phyloP scores from a whole-genome alignment of 129 eudicot species.

The Chrysanthemum lavandulifolium region DNA sequence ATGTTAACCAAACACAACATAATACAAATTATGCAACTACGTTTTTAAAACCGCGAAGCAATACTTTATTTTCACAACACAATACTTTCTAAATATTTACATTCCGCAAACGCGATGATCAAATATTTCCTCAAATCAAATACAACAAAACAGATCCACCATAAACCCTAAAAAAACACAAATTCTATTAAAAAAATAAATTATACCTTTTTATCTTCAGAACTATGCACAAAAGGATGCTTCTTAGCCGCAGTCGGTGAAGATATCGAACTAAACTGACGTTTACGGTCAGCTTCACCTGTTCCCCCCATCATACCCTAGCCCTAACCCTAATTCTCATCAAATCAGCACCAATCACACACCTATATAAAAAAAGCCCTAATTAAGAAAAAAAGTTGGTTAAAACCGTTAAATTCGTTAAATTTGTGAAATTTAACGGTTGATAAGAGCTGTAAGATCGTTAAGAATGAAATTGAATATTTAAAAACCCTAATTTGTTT shows the following conservation, averaged over 20 bases:
- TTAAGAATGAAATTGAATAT: neutral
- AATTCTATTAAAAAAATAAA: neutral
- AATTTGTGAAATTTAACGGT: neutral
- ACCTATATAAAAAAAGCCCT: neutral
- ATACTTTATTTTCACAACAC: no score
- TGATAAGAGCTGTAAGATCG: conserved; percentile 16
- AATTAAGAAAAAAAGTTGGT: neutral
- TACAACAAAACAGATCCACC: conserved; percentile 11
- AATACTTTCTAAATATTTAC: neutral
- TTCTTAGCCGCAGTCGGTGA: conserved; percentile 70
- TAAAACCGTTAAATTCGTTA: conserved; percentile 4
- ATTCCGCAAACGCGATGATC: neutral
- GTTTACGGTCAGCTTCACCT: conserved; percentile 82
- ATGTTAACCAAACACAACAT: no score
- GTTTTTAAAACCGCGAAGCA: no score
- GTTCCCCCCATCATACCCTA: conserved; percentile 65
- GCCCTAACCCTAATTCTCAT: conserved; percentile 30
- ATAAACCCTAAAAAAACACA: conserved; percentile 31
- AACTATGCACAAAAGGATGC: conserved; percentile 52
- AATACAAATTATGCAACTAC: no score
- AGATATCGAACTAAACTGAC: conserved; percentile 70
- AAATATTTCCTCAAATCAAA: neutral
- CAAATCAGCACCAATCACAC: no score
- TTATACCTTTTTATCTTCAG: conserved; percentile 79
- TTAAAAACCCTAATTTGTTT: no score